phyloP scores from a whole-genome alignment of 148 eudicot genomes.

The Rhododendron ferrugineum region DNA sequence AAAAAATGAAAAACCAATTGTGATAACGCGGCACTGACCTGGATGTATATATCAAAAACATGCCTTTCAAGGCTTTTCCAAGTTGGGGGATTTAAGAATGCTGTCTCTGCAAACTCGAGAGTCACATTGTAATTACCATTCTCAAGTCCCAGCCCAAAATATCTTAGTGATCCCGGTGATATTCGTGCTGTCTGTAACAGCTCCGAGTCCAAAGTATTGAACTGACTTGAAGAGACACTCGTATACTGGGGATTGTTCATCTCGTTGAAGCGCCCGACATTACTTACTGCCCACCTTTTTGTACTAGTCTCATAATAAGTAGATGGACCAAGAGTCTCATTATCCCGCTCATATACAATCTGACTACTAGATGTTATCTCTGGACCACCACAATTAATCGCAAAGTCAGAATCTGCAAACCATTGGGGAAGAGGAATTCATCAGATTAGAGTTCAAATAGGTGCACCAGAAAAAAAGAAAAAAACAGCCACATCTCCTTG shows the following conservation, averaged over 20 bases:
- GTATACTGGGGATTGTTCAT: constrained; percentile 33
- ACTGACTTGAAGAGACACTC: background rate
- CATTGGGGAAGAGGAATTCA: background rate
- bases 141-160: constrained; percentile 72
- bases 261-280: constrained; percentile 40
- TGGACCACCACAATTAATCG: constrained; percentile 75
- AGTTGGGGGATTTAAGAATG: constrained; percentile 22
- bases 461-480: background rate
- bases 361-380: constrained; percentile 37
- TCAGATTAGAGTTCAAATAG: background rate
- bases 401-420: constrained; percentile 62
- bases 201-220: constrained; percentile 11
- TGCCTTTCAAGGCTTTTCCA: constrained; percentile 75
- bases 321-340: constrained; percentile 62
- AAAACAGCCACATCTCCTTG: background rate
- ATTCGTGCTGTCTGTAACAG: constrained; percentile 59
- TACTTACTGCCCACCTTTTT: constrained; percentile 72
- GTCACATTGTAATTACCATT: constrained; percentile 73
- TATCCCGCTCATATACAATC: constrained; percentile 43
- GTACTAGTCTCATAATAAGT: constrained; percentile 34
- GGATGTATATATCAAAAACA: constrained; percentile 70
- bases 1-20: background rate
- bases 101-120: constrained; percentile 66
- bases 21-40: constrained; percentile 33
- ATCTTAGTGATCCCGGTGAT: constrained; percentile 76